Evolutionary conservation across 2,329 filamentous ascomycete species (phyloP), one percentile per base, ranked within the genome.

Genomic region (Paraphoma chrysanthemicola): DNA sequence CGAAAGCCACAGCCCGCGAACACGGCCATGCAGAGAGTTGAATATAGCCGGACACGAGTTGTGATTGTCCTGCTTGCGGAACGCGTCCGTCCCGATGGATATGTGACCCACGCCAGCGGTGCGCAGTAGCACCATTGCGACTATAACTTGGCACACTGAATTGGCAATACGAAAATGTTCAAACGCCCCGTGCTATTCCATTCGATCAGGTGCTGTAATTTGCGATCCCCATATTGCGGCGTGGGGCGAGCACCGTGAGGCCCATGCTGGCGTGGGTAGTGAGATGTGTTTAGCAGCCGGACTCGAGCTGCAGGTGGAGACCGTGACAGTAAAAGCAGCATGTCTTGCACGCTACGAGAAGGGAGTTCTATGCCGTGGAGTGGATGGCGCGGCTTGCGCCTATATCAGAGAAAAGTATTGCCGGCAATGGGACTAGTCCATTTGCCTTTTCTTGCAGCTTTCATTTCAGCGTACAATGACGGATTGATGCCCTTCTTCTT

Each of bases 401-500:
- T 30, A 23, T 30, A 41, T 53, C 31, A 64, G n/a, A 77, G 49
- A 43, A 75, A 71, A 14, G 72, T 73, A 46, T 74, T 76, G 6
- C 73, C 73, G 16, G 64, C 68, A 46, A 76, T 71, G 4, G 72
- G 69, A 59, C 71, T 74, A n/a, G 68, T 63, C 67, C 72, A 73
- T 65, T 71, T 69, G 1, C 78, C 77, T 51, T 77, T 79, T 50
- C 73, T 72, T 18, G 76, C 77, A 28, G 79, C 77, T 59, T 79
- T 78, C 79, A 82, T 82, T 66, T 82, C 80, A 12, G 78, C 75
- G 57, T 78, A 81, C 47, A 82, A 57, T 9, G 77, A 71, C 12
- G 79, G 80, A 56, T 82, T 80, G 60, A 82, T 79, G 1, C 80
- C 79, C 62, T 81, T 82, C 64, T 80, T 79, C 62, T 72, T 69